These are phyloP conservation scores for Linnemannia exigua DNA, from an alignment of 192 early-diverging fungal species.

Conservation along the genomic window DNA sequence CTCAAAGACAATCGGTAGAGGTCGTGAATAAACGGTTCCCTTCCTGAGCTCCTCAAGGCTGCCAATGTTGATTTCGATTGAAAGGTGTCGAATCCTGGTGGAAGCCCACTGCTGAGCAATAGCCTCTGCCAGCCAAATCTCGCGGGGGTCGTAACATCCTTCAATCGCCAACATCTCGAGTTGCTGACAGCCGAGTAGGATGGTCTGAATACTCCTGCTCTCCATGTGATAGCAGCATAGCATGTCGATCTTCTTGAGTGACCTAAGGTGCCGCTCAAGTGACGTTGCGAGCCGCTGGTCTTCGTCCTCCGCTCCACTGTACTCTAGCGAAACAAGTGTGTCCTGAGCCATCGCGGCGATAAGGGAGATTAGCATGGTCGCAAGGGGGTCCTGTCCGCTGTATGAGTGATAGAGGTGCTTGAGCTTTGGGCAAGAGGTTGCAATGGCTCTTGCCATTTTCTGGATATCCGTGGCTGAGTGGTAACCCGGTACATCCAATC, in stretches of 20 bases:
- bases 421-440: neutral
- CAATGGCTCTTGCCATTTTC: neutral
- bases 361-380: neutral
- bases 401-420: neutral
- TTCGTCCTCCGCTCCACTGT: neutral
- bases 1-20: neutral
- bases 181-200: neutral
- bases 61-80: neutral
- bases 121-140: neutral
- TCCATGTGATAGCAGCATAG: neutral
- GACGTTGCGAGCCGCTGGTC: neutral
- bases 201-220: neutral
- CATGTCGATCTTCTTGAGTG: neutral
- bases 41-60: neutral
- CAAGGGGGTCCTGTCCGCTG: neutral
- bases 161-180: neutral
- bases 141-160: neutral
- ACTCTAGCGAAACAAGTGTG: neutral
- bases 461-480: neutral
- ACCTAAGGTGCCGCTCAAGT: neutral
- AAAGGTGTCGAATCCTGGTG: neutral
- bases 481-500: neutral
- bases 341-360: neutral
- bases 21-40: neutral
- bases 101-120: constrained; percentile 2